These are phyloP conservation scores for Tolypocladium album DNA, from an alignment of 2,329 filamentous ascomycete species.

Conservation along the genomic window DNA sequence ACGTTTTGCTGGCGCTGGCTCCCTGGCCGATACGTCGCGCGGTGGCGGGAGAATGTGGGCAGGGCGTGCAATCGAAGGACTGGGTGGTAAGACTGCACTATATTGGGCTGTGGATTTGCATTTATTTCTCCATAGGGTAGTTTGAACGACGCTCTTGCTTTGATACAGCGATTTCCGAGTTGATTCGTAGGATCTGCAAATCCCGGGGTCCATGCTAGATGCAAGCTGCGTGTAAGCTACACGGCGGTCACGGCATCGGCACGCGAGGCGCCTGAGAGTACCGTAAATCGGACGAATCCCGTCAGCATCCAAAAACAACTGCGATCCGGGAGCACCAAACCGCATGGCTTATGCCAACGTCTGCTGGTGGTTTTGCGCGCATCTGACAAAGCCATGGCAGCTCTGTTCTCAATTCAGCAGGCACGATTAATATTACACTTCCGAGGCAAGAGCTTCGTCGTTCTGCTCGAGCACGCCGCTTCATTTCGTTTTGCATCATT, in stretches of 20 bases:
- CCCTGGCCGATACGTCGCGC: constrained; percentile 4
- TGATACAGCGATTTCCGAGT: neutral
- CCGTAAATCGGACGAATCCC: neutral
- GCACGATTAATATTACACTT: neutral
- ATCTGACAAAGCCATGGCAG: neutral
- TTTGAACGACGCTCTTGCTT: neutral
- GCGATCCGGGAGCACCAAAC: neutral
- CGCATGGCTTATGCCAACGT: neutral
- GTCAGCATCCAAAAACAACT: neutral
- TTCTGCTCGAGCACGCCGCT: too few relatives aligned
- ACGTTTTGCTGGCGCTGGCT: constrained; percentile 22
- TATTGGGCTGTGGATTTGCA: neutral
- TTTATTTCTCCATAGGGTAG: neutral
- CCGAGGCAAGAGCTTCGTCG: neutral
- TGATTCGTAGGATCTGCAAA: neutral
- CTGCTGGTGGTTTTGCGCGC: too few relatives aligned
- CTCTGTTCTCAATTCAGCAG: neutral
- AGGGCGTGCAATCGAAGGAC: neutral
- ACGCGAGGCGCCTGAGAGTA: neutral
- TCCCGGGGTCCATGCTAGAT: neutral
- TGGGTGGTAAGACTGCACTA: neutral
- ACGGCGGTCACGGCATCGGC: neutral
- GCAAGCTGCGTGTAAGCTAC: too few relatives aligned
- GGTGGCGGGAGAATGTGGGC: neutral
- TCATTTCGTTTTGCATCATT: neutral